These are phyloP conservation scores for Gamarada debralockiae DNA, from an alignment of 495 filamentous ascomycete genomes.

Conservation along the genomic window DNA sequence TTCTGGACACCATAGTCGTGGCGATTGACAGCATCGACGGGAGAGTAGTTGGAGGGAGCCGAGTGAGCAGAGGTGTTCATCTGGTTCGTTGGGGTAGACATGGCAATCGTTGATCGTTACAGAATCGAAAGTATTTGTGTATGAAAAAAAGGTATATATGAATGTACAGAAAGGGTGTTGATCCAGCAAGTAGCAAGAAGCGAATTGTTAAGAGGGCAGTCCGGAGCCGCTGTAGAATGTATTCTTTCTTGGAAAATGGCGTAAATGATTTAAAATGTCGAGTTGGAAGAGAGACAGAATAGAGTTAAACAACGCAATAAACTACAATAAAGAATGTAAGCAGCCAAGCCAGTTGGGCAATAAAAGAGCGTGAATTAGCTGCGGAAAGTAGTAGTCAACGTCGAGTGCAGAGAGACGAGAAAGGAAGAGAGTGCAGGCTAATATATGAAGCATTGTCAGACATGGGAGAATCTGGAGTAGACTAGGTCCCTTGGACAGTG, in stretches of 20 bases:
- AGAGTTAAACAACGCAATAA: constrained; percentile 40
- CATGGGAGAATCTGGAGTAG: constrained; percentile 24
- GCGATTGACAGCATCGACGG: constrained; percentile 42
- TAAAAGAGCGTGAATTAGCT: constrained; percentile 53
- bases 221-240: constrained; percentile 21
- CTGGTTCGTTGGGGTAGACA: constrained; percentile 40
- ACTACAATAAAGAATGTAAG: constrained; percentile 44
- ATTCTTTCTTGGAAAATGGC: constrained; percentile 8
- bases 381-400: constrained; percentile 31
- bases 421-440: constrained; percentile 37
- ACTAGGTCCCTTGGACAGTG: constrained; percentile 6
- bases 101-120: constrained; percentile 21
- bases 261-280: constrained; percentile 2
- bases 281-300: constrained; percentile 20
- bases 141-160: constrained; percentile 14
- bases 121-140: constrained; percentile 8
- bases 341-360: constrained; percentile 56
- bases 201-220: constrained; percentile 18
- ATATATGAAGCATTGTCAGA: constrained; percentile 29
- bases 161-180: constrained; percentile 12
- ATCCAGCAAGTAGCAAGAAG: constrained; percentile 25
- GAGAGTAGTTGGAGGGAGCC: constrained; percentile 35
- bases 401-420: constrained; percentile 25
- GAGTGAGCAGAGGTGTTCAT: constrained; percentile 35
- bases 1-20: constrained; percentile 53